phyloP scores from a whole-genome alignment of 2,329 filamentous ascomycete genomes.

The Exophiala sp. region DNA sequence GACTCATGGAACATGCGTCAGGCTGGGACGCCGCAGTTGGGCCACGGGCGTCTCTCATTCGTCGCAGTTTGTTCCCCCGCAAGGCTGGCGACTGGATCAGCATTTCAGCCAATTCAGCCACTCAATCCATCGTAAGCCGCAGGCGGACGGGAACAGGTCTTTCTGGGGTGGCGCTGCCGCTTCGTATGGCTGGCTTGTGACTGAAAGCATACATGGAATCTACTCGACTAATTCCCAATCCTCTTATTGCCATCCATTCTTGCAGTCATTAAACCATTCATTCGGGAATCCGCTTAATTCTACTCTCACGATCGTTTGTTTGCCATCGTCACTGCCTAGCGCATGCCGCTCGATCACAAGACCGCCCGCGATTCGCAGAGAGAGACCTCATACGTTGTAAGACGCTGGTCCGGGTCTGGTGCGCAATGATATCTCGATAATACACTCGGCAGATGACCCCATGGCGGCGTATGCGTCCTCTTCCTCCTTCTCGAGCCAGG shows the following conservation, averaged over 20 bases:
- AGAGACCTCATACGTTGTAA: background rate
- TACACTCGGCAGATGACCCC: constrained; percentile 9
- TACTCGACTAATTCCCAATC: background rate
- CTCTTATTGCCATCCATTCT: background rate
- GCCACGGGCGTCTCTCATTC: too few relatives aligned
- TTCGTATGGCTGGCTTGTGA: background rate
- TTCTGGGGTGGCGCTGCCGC: constrained; percentile 1
- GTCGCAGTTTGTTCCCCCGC: too few relatives aligned
- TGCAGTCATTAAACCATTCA: background rate
- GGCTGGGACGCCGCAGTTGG: too few relatives aligned
- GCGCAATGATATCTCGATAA: constrained; percentile 23
- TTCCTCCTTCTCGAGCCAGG: constrained; percentile 16
- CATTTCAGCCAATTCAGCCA: too few relatives aligned
- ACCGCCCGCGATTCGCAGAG: too few relatives aligned
- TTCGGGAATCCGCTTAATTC: background rate
- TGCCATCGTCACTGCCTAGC: too few relatives aligned
- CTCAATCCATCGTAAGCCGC: background rate
- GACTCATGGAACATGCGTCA: too few relatives aligned
- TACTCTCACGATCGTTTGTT: too few relatives aligned
- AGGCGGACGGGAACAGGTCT: background rate
- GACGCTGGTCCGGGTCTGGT: background rate
- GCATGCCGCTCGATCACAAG: background rate
- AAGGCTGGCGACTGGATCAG: too few relatives aligned
- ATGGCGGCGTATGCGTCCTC: constrained; percentile 28
- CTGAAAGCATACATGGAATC: background rate